Conservation (phyloP, 1,284 basidiomycete species). For the Fistulina hepatica region DNA sequence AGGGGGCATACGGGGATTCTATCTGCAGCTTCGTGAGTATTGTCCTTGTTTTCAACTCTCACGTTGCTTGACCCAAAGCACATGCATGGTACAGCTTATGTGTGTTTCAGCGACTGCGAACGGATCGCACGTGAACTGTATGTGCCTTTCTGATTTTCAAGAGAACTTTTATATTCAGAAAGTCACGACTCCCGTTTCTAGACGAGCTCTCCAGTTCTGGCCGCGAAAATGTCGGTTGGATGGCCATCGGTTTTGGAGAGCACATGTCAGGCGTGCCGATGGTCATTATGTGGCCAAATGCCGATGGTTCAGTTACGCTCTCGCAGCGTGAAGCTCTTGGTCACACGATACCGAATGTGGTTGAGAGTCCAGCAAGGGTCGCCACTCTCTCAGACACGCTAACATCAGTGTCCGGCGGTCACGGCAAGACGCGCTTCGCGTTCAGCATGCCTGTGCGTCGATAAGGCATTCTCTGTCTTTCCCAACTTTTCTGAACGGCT, state of each 20-base stretch:
- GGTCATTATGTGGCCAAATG: constrained; percentile 58
- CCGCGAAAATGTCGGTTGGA: constrained; percentile 36
- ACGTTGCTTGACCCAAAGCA: no score
- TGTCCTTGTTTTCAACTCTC: no score
- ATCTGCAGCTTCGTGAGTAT: no score
- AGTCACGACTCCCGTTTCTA: constrained; percentile 13
- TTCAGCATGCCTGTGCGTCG: constrained; percentile 38
- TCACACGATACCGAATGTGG: constrained; percentile 39
- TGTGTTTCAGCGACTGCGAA: constrained; percentile 13
- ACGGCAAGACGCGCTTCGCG: constrained; percentile 28
- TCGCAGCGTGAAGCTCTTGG: constrained; percentile 43
- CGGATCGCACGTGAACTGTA: constrained; percentile 31
- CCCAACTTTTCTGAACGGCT: not conserved
- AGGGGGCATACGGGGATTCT: no score
- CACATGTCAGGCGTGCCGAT: constrained; percentile 43
- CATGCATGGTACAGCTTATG: constrained; percentile 12
- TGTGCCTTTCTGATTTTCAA: constrained; percentile 9
- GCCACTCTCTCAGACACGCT: constrained; percentile 30
- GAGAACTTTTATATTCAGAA: not conserved
- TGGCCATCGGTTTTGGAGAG: constrained; percentile 47
- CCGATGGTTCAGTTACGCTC: constrained; percentile 41
- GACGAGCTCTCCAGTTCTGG: constrained; percentile 32
- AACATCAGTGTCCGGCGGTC: constrained; percentile 32
- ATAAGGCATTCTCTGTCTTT: not conserved
- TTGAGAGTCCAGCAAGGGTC: constrained; percentile 34